These are phyloP conservation scores for Vigna radiata DNA, from an alignment of 306 rosid species.

Conservation along the genomic window DNA sequence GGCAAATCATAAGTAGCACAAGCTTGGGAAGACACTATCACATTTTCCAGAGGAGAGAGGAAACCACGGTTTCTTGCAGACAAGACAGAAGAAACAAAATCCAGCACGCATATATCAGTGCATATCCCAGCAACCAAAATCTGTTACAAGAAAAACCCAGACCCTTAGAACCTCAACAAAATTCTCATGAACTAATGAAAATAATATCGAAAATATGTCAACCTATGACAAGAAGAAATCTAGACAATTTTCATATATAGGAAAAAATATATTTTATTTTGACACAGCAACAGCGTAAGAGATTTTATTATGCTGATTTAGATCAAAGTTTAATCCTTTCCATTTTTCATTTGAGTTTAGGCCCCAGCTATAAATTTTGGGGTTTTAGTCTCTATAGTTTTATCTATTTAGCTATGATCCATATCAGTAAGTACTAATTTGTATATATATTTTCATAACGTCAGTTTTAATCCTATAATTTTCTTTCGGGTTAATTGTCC, in stretches of 20 bases:
- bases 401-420: not conserved
- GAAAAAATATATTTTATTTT: not conserved
- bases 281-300: not conserved
- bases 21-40: conserved; percentile 79
- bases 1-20: conserved; percentile 89
- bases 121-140: conserved; percentile 88
- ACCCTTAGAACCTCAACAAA: conserved; percentile 29
- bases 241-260: not conserved
- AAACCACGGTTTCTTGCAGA: conserved; percentile 75
- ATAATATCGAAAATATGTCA: conserved; percentile 6
- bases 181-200: not conserved
- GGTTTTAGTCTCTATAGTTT: not conserved
- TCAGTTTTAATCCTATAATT: not conserved
- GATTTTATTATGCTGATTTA: conserved; percentile 14
- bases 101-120: conserved; percentile 90
- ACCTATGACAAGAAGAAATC: conserved; percentile 23
- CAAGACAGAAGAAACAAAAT: conserved; percentile 72
- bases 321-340: not conserved
- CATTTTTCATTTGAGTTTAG: not conserved
- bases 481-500: not conserved
- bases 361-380: not conserved
- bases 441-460: not conserved
- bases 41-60: conserved; percentile 82
- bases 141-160: conserved; percentile 50
- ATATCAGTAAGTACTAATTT: not conserved